Percentiles rank a stretch among this genome's conserved stretches.
These are phyloP conservation scores for Boletus subparvulus DNA, from an alignment of 768 basidiomycete genomes.

Conservation along the genomic window DNA sequence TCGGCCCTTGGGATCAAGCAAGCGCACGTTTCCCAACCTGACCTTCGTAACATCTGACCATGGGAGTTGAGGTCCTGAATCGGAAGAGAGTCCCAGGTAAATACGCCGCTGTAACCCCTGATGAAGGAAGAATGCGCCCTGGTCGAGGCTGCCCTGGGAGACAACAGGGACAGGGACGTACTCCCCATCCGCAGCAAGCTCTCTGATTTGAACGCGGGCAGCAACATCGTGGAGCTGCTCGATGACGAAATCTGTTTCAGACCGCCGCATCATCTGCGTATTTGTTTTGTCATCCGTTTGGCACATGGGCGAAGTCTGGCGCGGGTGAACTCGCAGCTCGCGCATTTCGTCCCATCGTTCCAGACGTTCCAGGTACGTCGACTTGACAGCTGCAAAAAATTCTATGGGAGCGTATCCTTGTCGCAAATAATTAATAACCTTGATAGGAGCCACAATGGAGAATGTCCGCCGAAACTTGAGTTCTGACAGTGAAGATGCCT, in stretches of 20 bases:
- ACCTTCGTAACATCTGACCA: conserved; percentile 81
- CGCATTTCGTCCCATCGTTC: conserved; percentile 94
- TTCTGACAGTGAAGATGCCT: conserved; percentile 66
- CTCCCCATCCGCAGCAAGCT: conserved; percentile 80
- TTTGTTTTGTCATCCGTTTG: conserved; percentile 39
- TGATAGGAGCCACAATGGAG: conserved; percentile 71
- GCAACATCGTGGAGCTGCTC: conserved; percentile 91
- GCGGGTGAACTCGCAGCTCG: conserved; percentile 59
- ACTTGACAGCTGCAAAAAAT: conserved; percentile 80
- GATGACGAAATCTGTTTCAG: conserved; percentile 88
- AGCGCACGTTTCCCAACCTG: conserved; percentile 77
- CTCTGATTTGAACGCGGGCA: conserved; percentile 81
- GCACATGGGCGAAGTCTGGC: conserved; percentile 31
- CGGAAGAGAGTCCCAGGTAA: conserved; percentile 72
- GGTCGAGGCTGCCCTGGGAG: conserved; percentile 70
- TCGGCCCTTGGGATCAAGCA: conserved; percentile 81
- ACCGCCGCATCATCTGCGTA: conserved; percentile 80
- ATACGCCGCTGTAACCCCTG: conserved; percentile 92
- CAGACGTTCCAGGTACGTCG: conserved; percentile 84
- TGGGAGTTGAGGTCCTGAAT: conserved; percentile 86
- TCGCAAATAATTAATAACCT: conserved; percentile 68
- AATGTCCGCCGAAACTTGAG: conserved; percentile 84
- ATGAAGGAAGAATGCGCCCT: conserved; percentile 83
- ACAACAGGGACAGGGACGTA: conserved; percentile 84
- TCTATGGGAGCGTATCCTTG: conserved; percentile 84